Base-by-base conservation (phyloP, 2,329 filamentous ascomycete genomes). In the Alternaria sp. region DNA sequence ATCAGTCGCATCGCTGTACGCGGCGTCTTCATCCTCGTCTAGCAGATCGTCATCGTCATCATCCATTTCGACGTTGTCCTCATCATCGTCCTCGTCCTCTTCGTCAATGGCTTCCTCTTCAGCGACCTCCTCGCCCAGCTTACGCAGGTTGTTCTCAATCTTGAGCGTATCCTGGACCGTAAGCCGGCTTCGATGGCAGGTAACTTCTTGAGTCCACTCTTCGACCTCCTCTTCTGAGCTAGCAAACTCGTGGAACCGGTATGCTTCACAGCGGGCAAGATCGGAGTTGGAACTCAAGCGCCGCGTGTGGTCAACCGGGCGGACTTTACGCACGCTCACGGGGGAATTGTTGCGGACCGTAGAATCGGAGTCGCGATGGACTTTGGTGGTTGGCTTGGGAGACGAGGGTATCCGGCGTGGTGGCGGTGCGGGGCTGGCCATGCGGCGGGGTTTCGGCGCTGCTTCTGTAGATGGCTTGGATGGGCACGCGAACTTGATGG, bases 81-180 rank as follows among this genome's bases (percentile, higher is more conserved):
- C 83, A 1, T 62, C 60, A 1, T 84, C 85, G 10, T 85, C 86
- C 5, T 75, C 77, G 2, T 73, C 76, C 8, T 77, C 77, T 5
- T 85, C 89, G 59, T 91, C 85, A 10, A 90, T 83, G 5, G 90
- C 94, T 80, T 98, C 96, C 73, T 96, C 93, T 76, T 98, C 96
- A 12, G 62, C 62, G 1, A 90, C 96, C 80, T 99, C 95, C 76
- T 93, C 90, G 51, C 90, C 95, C 25, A 98, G 83, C 65, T 91
- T 90, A 52, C 95, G 90, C 66, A 99, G 96, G 28, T 89, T 89
- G 66, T 93, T 93, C 81, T 99, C 96, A 80, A 97, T 96, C 77
- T 89, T 87, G 68, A 99, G 85, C 5, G 94, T 97, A 77, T 98
- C 96, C 69, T 91, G 89, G 68, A 99, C 90, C 5, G 94, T 98